phyloP scores from a whole-genome alignment of 2,329 filamentous ascomycete species.

The Colletotrichum sp. region DNA sequence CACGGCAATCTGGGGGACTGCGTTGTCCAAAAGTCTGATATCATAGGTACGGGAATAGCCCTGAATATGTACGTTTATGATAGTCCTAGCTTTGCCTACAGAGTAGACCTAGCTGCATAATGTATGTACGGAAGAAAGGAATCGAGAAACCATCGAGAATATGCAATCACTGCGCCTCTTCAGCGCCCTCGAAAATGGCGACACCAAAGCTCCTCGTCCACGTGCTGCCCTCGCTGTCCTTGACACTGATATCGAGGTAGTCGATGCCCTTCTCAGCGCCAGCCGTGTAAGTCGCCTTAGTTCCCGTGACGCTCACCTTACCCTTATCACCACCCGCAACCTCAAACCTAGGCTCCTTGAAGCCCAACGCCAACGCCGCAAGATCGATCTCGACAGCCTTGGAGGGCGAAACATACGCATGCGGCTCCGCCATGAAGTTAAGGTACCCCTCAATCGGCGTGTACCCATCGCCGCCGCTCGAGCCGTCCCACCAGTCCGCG shows the following conservation, averaged over 20 bases:
- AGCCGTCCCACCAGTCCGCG: constrained; percentile 39
- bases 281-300: constrained; percentile 19
- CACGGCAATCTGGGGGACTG: accelerated
- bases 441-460: constrained; percentile 36
- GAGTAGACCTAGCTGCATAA: background rate
- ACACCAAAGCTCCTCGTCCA: constrained; percentile 25
- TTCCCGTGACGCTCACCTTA: constrained; percentile 16
- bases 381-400: constrained; percentile 29
- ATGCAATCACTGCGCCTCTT: background rate
- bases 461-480: constrained; percentile 34
- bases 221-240: constrained; percentile 24
- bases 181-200: constrained; percentile 13
- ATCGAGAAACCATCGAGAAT: background rate
- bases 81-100: accelerated
- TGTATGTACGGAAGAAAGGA: background rate
- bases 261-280: constrained; percentile 21
- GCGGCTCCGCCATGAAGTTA: constrained; percentile 39
- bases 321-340: constrained; percentile 18
- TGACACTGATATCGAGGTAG: constrained; percentile 18
- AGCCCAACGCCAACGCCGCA: constrained; percentile 26
- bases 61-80: background rate
- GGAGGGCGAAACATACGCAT: constrained; percentile 32
- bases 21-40: accelerated
- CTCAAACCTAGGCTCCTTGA: constrained; percentile 21
- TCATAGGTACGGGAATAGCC: background rate